A percentile compares a stretch with the other conserved stretches of the same genome.
Conservation (phyloP, 306 rosid genomes). For the Quercus bicolor region DNA sequence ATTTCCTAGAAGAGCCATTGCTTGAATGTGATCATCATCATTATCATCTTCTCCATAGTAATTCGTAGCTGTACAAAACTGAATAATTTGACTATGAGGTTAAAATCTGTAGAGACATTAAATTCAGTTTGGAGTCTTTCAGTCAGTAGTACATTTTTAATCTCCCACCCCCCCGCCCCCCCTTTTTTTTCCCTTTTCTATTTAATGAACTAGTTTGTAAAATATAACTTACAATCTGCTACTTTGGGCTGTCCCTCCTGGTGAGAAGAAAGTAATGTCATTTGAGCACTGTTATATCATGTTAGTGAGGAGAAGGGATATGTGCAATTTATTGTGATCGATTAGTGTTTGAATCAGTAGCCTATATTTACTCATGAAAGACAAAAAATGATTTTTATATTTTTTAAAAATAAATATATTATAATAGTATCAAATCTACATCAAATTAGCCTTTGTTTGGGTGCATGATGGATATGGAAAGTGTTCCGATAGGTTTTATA, state of each 20-base stretch:
- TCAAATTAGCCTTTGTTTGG: not conserved
- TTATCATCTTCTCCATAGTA: not conserved
- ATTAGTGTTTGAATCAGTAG: not conserved
- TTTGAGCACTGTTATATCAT: constrained; percentile 1
- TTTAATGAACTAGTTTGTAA: not conserved
- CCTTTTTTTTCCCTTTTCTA: no score
- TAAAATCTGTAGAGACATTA: not conserved
- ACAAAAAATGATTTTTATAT: not conserved
- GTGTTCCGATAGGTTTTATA: constrained; percentile 1
- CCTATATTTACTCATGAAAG: not conserved
- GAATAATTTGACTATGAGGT: not conserved
- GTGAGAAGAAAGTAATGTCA: not conserved
- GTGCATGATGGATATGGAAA: not conserved
- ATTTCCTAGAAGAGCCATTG: not conserved
- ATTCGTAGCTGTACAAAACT: not conserved
- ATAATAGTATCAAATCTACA: not conserved
- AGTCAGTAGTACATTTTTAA: not conserved
- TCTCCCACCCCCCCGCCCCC: not conserved
- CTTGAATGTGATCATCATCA: not conserved
- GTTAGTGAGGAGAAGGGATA: not conserved
- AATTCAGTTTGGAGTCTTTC: not conserved
- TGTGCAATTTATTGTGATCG: not conserved
- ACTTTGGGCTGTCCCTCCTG: not conserved
- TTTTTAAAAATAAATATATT: not conserved
- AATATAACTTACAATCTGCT: not conserved